A percentile compares a stretch with the other conserved stretches of the same genome.
phyloP scores from a whole-genome alignment of 106 monocot genomes.

The Acorus calamus region DNA sequence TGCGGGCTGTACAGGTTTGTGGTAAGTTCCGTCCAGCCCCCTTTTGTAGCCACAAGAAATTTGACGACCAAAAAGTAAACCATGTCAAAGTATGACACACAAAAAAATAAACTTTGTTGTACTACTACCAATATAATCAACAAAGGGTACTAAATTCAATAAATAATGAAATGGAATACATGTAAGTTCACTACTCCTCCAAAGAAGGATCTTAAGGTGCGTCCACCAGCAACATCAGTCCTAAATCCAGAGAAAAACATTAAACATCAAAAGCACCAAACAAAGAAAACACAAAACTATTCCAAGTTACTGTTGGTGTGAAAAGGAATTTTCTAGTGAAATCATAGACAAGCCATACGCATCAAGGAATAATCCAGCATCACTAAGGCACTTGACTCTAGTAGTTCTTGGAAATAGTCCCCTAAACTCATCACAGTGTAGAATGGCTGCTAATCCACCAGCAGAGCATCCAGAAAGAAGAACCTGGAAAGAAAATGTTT shows the following conservation, averaged over 20 bases:
- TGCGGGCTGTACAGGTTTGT: not conserved
- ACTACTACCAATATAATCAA: too few relatives aligned
- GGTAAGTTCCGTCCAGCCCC: not conserved
- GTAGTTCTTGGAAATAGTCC: conserved; percentile 41
- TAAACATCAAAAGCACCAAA: not conserved
- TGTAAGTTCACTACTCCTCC: conserved; percentile 35
- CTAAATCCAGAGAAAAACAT: conserved; percentile 13
- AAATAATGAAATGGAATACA: conserved; percentile 11
- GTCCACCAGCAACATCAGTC: conserved; percentile 31
- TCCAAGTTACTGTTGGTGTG: not conserved
- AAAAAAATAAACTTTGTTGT: too few relatives aligned
- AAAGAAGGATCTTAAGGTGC: conserved; percentile 23
- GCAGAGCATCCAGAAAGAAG: conserved; percentile 95
- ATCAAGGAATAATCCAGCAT: conserved; percentile 92
- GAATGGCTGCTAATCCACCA: conserved; percentile 69
- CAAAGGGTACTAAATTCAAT: too few relatives aligned
- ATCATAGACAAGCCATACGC: conserved; percentile 29
- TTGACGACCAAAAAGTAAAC: too few relatives aligned
- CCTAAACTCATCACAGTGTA: conserved; percentile 74
- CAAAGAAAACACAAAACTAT: not conserved
- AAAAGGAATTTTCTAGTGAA: not conserved
- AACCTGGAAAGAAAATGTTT: conserved; percentile 24
- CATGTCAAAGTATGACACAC: too few relatives aligned
- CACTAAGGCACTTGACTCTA: conserved; percentile 74
- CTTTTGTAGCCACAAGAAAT: too few relatives aligned